Evolutionary conservation across 345 rosid genomes (phyloP), one percentile per base, ranked within the genome.

Genomic region (Murraya koenigii): DNA sequence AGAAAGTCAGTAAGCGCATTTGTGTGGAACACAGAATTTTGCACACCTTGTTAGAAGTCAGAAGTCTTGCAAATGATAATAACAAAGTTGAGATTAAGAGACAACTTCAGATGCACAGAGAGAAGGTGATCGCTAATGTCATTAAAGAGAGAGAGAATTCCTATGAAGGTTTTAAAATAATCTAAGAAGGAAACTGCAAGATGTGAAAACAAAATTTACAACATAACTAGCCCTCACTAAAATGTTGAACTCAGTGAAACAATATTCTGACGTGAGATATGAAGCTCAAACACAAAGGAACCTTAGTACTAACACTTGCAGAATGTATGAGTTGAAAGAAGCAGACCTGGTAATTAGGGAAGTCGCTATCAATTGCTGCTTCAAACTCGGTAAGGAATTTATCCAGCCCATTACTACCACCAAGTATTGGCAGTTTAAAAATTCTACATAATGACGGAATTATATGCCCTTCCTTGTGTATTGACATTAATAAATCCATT

Each of bases 281-380:
- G 49, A 25, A 19, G 47, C 32, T 49, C 61, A 47, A 26, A 64
- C 30, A 47, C 54, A 55, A 69, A 26, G 25, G 58, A 63, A 26
- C 62, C 60, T 30, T 58, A 54, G 60, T 30, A 58, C 17, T 54
- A 26, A n/a, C 32, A 33, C 49, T 32, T n/a, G 52, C 64, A 38
- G 6, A n/a, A 79, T 19, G 35, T 47, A 74, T 2, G 39, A 36
- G 47, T 77, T 62, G 71, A 78, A 74, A 69, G 79, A 78, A 78
- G 75, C 86, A 76, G 62, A 93, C 99, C 99, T 93, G 97, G 80
- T 91, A 92, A 86, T 89, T 85, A 9, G 98, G 97, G 83, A 95
- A 95, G 86, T 93, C 99, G 44, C 96, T 93, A 39, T 89, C 98
- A 54, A 93, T 76, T 33, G 99, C 99, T 66, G 97, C 98, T 89